phyloP scores from a whole-genome alignment of 1,284 basidiomycete species.

The Cryptococcus jaspeensis region DNA sequence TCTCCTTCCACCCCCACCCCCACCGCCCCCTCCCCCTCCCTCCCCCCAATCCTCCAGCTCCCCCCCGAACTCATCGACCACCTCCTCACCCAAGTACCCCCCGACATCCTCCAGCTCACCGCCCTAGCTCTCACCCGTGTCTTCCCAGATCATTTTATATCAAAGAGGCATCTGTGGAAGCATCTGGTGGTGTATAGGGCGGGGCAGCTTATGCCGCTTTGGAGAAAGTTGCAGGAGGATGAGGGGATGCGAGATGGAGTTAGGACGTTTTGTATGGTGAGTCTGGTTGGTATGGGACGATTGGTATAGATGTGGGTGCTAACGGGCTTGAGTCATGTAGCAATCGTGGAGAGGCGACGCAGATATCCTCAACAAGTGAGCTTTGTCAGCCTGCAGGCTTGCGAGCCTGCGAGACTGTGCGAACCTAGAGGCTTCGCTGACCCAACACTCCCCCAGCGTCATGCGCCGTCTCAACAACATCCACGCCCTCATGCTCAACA shows the following conservation, averaged over 20 bases:
- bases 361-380: slow-evolving; percentile 48
- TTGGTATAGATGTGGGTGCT: not conserved
- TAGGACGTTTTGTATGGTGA: slow-evolving; percentile 31
- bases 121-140: slow-evolving; percentile 41
- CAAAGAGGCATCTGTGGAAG: slow-evolving; percentile 34
- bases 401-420: not conserved
- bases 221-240: slow-evolving; percentile 30
- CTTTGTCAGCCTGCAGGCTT: not conserved
- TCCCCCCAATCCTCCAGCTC: slow-evolving; percentile 25
- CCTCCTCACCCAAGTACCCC: slow-evolving; percentile 42
- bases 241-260: slow-evolving; percentile 17
- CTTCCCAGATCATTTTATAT: slow-evolving; percentile 38
- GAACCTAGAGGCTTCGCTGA: too few species aligned
- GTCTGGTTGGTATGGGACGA: slow-evolving; percentile 1
- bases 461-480: slow-evolving; percentile 44
- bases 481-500: slow-evolving; percentile 42
- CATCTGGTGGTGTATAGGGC: slow-evolving; percentile 38
- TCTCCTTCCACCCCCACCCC: not conserved
- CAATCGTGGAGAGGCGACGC: slow-evolving; percentile 50
- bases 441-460: slow-evolving; percentile 29
- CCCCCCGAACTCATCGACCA: slow-evolving; percentile 49
- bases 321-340: slow-evolving; percentile 9
- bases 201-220: slow-evolving; percentile 38
- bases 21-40: not conserved
- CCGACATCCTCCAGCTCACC: slow-evolving; percentile 40